Evolutionary conservation across 495 filamentous ascomycete species (phyloP).

Genomic region (Hypoxylon fuscum): DNA sequence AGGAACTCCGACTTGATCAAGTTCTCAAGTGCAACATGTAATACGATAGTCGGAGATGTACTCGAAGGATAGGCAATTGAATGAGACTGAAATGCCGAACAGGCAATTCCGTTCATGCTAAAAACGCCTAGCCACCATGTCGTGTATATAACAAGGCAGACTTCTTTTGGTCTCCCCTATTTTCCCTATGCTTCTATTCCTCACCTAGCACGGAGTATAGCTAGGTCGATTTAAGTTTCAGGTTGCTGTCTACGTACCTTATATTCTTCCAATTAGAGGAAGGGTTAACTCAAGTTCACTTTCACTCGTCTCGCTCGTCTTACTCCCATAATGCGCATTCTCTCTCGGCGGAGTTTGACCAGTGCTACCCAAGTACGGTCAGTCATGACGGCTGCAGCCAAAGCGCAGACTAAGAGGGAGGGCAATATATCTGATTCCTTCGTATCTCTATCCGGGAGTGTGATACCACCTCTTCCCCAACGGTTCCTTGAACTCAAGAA

Average conservation of each 20-base stretch:
- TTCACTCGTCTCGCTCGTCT: background rate
- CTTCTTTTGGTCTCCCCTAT: background rate
- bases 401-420: slow-evolving; percentile 47
- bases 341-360: slow-evolving; percentile 6
- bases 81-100: too few relatives aligned
- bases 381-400: slow-evolving; percentile 23
- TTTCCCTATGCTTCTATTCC: background rate
- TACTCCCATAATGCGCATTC: slow-evolving; percentile 2
- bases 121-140: background rate
- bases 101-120: background rate
- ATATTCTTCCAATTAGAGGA: background rate
- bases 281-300: background rate
- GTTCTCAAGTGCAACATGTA: too few relatives aligned
- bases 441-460: slow-evolving; percentile 75
- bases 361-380: slow-evolving; percentile 10
- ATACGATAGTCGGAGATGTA: too few relatives aligned
- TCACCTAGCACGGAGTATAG: background rate
- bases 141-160: background rate
- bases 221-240: background rate
- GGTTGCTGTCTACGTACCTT: background rate
- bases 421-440: slow-evolving; percentile 90
- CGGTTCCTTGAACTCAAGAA: slow-evolving; percentile 82
- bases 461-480: slow-evolving; percentile 69
- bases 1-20: too few relatives aligned
- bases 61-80: too few relatives aligned